Evolutionary conservation across 306 rosid genomes (phyloP), one percentile per base, ranked within the genome.

Genomic region (Lithocarpus polystachyus): DNA sequence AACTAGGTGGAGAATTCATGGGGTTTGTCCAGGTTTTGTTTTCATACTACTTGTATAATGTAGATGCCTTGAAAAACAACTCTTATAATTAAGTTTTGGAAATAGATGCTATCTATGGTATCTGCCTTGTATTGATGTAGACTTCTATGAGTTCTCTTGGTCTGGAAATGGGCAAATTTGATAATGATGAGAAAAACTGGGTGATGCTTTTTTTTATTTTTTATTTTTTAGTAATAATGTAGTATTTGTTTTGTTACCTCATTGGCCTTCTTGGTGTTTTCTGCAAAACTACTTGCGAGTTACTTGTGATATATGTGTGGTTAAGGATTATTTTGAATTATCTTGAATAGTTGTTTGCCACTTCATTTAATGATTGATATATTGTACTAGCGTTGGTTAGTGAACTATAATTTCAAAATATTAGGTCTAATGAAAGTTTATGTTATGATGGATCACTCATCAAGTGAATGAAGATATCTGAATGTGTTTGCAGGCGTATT

Each of bases 21-120:
- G 23, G 12, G 56, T 45, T 56, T 31, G 60, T 78, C 26, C 75
- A 68, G 75, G 75, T 68, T 71, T 78, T 71, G 22, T 54, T 67
- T 18, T 56, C 29, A 15, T 20, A 20, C 4, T 72, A 65, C 65
- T 14, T 71, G 6, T 37, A 37, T 7, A 37, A 37, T 37, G 45
- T 74, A 54, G 64, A 29, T 57, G 40, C 52, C 22, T 69, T 43
- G 75, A 57, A 56, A 51, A 45, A 7, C 14, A 77, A 17, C 77
- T 76, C 45, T 54, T 17, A 0, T 35, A 13, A 45, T 72, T 43
- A 1, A 51, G 20, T 33, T 35, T 67, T 19, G 26, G 71, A 67
- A 67, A 8, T 67, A 67, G 26, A 35, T 67, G 24, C 15, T 37
- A 8, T 67, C 51, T 35, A 19, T 22, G 1, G 9, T 5, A 19